phyloP scores from a whole-genome alignment of 148 eudicot genomes.

The Cornus controversa region DNA sequence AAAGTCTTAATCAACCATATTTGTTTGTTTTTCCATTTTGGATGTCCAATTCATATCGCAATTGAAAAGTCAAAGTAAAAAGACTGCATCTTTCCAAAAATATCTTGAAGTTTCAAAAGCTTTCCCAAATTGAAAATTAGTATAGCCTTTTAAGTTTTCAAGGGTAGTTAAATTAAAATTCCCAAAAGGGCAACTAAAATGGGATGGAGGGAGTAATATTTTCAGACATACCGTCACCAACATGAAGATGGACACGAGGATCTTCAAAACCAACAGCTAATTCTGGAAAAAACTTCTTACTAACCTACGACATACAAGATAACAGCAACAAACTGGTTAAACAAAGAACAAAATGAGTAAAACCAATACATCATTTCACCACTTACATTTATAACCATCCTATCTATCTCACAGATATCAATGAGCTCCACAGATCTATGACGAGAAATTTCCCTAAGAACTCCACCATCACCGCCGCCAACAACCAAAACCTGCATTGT shows the following conservation, averaged over 20 bases:
- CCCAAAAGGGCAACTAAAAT: no score
- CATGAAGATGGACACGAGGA: slow-evolving; percentile 82
- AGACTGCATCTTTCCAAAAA: no score
- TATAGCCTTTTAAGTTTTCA: no score
- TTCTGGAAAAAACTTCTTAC: slow-evolving; percentile 82
- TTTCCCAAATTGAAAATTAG: no score
- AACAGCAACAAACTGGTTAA: background rate
- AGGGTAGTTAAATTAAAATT: no score
- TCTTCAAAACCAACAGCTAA: slow-evolving; percentile 86
- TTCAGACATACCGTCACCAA: slow-evolving; percentile 80
- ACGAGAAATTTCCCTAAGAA: slow-evolving; percentile 90
- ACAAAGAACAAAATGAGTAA: background rate
- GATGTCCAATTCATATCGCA: no score
- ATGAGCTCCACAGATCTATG: slow-evolving; percentile 85
- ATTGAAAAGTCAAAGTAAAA: no score
- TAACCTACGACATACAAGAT: slow-evolving; percentile 49
- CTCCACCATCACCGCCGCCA: slow-evolving; percentile 99
- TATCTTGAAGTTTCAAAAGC: no score
- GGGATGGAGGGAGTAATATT: background rate
- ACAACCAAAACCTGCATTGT: slow-evolving; percentile 85
- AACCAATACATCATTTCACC: background rate
- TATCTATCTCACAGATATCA: slow-evolving; percentile 95
- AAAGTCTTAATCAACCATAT: background rate
- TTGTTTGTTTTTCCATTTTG: no score
- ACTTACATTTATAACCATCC: slow-evolving; percentile 96